Base-by-base conservation (phyloP, 2,329 filamentous ascomycete species). In the Pestalotiopsis sp. region DNA sequence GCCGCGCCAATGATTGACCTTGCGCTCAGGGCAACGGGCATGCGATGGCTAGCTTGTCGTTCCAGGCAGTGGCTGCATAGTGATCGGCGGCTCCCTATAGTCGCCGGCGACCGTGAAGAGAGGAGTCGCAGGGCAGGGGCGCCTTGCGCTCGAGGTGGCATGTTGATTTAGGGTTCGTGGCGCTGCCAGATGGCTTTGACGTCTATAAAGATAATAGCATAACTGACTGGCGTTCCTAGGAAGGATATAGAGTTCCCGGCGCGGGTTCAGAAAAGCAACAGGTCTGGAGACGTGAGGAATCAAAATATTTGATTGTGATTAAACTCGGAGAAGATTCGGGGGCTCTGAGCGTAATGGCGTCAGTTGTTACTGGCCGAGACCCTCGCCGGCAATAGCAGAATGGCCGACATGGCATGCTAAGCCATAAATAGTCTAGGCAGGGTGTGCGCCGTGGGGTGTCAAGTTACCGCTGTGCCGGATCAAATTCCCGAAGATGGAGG, bases 111-210 rank as follows among this genome's bases (percentile, higher is more conserved):
- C 31, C 63, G 58, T 39, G 63, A 20, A 23, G 69, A 66, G 7
- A 70, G 31, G 6, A 70, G 66, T n/a, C 69, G 62, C 5, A 38
- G 20, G 23, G 69, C 49, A 64, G 66, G 45, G 17, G 66, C 31
- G 31, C 6, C 62, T n/a, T 63, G 12, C 12, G 52, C 27, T 38
- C 65, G 56, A 36, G 58, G n/a, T 27, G 27, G 65, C 65, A 67
- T 67, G 13, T 4, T 58, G 23, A 27, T 17, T 12, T 20, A 59
- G 57, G 57, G 23, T 13, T 59, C 25, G 57, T 17, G 17, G 38
- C n/a, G 31, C 59, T 39, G 38, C 31, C 17, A 11, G 31, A 39
- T 62, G 27, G 13, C 27, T 62, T 27, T 31, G 31, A 62, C 36
- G 14, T 20, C 13, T 64, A 52, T 62, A 7, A 41, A 64, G n/a